Evolutionary conservation across 306 rosid genomes (phyloP).

Genomic region (Fagus sylvatica): DNA sequence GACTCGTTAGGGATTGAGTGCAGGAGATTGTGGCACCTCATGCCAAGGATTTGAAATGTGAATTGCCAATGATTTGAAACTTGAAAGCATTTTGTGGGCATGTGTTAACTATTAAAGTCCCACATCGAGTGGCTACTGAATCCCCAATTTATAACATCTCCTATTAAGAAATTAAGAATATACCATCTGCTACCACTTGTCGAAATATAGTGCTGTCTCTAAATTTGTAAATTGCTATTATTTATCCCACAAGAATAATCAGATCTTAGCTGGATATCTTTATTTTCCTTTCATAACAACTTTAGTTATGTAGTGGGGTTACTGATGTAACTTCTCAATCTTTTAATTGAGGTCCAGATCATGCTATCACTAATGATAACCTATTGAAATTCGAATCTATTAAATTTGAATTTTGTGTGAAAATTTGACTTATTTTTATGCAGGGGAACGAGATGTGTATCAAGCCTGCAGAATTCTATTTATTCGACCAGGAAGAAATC

Average conservation of each 20-base stretch:
- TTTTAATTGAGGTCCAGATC: not conserved
- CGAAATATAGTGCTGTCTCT: no score
- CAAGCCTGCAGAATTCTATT: conserved; percentile 88
- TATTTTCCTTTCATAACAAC: not conserved
- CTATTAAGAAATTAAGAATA: no score
- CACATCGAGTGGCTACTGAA: no score
- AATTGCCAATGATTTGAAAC: no score
- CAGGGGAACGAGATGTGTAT: conserved; percentile 97
- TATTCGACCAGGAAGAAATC: conserved; percentile 88
- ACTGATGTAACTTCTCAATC: not conserved
- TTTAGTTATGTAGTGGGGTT: not conserved
- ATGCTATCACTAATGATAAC: not conserved
- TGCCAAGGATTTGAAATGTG: no score
- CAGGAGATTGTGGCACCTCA: no score
- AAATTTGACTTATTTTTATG: conserved; percentile 17
- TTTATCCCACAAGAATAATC: not conserved
- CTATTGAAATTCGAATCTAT: not conserved
- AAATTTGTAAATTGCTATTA: no score
- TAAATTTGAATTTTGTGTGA: not conserved
- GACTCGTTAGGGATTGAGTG: no score
- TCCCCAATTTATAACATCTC: no score
- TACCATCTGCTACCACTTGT: no score
- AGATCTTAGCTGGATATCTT: not conserved
- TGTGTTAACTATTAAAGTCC: no score
- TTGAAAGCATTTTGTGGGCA: no score